Base-by-base conservation (phyloP, 495 filamentous ascomycete species). In the Hyaloscypha variabilis region DNA sequence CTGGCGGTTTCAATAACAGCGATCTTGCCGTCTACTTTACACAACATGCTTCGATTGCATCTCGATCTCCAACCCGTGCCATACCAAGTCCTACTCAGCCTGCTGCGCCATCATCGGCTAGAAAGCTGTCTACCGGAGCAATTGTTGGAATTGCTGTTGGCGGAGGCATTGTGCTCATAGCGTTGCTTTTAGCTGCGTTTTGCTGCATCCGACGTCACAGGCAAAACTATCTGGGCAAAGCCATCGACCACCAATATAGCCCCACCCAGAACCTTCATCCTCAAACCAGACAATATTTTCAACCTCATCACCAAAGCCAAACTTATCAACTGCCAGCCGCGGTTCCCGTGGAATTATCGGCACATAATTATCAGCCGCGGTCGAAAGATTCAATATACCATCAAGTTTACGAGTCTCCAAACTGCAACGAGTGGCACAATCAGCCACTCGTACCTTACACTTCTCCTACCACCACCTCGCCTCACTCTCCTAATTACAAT, bases 21-120 rank as follows among this genome's bases (percentile, higher is more conserved):
- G 66, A 69, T 59, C 70, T 67, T 42, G 34, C 52, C 8, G 68
- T 71, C 0, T 66, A 62, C 62, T 67, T 71, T 36, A 39, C 52
- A 25, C 50, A 65, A 28, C 57, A 57, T 24, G 68, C 68, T 24
- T 25, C 51, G n/a, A 36, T 63, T 24, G 67, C 63, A 42, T 46
- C 56, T 21, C 60, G 68, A 54, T 56, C 68, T 14, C 60, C 68
- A 24, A 71, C 68, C 14, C 65, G 68, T 26, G 55, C 64, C 19
- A 58, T 71, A 30, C 64, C 67, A 25, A 62, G 10, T 29, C 21
- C 67, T 13, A 26, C 29, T 8, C 24, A 52, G 1, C 13, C 25
- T 3, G 36, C 21, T 3, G 29, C 23, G 6, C 30, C 60, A 1
- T 46, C 55, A 0, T 49, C 49, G 17, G 30, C 50, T 6, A 49